Evolutionary conservation across 2,329 filamentous ascomycete species (phyloP).

Genomic region (Allantophomopsis cytisporea): DNA sequence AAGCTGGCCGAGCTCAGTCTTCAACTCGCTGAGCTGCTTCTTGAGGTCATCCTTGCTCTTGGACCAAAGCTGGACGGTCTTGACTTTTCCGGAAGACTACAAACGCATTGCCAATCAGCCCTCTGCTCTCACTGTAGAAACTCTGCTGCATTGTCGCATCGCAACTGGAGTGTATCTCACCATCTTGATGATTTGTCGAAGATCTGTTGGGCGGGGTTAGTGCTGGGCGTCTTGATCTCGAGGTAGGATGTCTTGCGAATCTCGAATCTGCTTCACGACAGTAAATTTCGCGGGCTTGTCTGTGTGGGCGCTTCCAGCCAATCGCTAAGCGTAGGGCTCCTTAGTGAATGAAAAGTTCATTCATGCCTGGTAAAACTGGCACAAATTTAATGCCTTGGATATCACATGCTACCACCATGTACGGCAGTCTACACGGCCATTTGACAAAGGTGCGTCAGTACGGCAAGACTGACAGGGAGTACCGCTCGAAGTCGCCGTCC

Average conservation of each 20-base stretch:
- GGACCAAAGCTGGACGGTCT: slow-evolving; percentile 92
- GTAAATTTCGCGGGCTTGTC: too few relatives aligned
- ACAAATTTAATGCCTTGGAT: too few relatives aligned
- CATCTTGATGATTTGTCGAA: slow-evolving; percentile 18
- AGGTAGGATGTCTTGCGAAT: background rate
- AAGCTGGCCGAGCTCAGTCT: slow-evolving; percentile 91
- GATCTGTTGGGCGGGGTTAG: slow-evolving; percentile 9
- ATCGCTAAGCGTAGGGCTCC: too few relatives aligned
- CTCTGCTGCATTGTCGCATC: background rate
- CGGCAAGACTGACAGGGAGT: too few relatives aligned
- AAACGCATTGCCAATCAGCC: slow-evolving; percentile 21
- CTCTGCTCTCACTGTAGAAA: slow-evolving; percentile 1
- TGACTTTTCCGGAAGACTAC: slow-evolving; percentile 61
- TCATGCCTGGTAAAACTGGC: background rate
- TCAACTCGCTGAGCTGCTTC: slow-evolving; percentile 90
- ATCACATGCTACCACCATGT: too few relatives aligned
- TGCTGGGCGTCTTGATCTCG: slow-evolving; percentile 8
- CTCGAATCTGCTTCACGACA: background rate
- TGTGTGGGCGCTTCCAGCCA: too few relatives aligned
- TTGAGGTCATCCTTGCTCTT: slow-evolving; percentile 98
- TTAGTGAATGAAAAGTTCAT: too few relatives aligned
- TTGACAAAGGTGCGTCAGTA: too few relatives aligned
- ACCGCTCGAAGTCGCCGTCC: too few relatives aligned
- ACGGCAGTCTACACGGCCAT: too few relatives aligned
- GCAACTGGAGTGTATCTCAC: slow-evolving; percentile 11